Percentiles rank a stretch among this genome's conserved stretches.
Conservation (phyloP, 2,329 filamentous ascomycete genomes). For the Westerdykella aurantiaca region DNA sequence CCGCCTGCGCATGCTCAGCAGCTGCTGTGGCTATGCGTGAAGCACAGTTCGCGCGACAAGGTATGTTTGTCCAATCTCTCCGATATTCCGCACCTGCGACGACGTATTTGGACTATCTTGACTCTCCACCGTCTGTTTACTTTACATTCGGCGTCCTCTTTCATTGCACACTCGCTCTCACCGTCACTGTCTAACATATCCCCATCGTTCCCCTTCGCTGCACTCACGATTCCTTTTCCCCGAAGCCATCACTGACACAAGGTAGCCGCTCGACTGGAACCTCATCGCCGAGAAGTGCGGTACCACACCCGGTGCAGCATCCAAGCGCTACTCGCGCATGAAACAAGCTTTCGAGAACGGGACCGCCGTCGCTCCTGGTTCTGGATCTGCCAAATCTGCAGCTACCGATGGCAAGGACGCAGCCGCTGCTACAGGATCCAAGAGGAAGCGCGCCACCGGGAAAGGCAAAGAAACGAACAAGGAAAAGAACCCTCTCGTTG, state of each 20-base stretch:
- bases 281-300: constrained; percentile 22
- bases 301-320: constrained; percentile 27
- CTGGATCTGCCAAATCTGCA: constrained; percentile 1
- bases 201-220: background rate
- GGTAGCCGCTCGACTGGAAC: constrained; percentile 21
- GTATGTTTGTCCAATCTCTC: constrained; percentile 10
- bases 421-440: background rate
- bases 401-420: constrained; percentile 4
- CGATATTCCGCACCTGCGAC: background rate
- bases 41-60: constrained; percentile 20
- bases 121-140: too few relatives aligned
- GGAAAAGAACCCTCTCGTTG: background rate
- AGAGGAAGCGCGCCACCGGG: constrained; percentile 1
- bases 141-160: background rate
- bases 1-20: constrained; percentile 10
- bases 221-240: too few relatives aligned
- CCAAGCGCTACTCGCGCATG: constrained; percentile 30
- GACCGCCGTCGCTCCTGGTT: background rate
- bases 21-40: constrained; percentile 28
- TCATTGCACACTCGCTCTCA: background rate
- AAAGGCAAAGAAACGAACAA: background rate
- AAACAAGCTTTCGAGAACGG: constrained; percentile 26
- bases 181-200: background rate
- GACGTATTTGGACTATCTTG: background rate
- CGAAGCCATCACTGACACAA: background rate